These are phyloP conservation scores for Malania oleifera DNA, from an alignment of 164 flowering plant genomes.

Conservation along the genomic window DNA sequence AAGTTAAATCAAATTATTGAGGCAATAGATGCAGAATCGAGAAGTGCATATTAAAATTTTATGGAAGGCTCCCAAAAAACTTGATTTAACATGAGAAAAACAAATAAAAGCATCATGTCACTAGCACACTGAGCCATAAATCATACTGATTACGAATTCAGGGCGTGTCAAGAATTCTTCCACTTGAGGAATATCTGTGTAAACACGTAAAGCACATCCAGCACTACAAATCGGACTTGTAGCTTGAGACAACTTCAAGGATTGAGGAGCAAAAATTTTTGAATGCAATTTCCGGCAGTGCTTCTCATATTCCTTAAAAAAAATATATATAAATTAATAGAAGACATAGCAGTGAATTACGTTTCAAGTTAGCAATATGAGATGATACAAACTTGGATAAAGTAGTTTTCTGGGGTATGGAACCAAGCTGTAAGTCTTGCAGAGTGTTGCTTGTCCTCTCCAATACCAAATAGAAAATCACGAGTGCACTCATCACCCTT, in stretches of 20 bases:
- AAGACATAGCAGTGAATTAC: neutral
- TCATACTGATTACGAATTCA: constrained; percentile 78
- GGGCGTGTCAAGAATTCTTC: constrained; percentile 81
- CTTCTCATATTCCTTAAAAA: constrained; percentile 61
- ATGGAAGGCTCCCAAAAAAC: too few species aligned
- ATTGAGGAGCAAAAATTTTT: constrained; percentile 18
- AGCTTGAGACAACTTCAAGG: constrained; percentile 20
- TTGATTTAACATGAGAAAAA: too few species aligned
- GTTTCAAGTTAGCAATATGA: neutral
- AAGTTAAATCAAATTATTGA: neutral
- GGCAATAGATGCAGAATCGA: neutral
- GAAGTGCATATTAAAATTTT: neutral
- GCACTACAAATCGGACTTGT: constrained; percentile 28
- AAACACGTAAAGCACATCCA: constrained; percentile 52
- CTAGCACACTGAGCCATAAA: too few species aligned
- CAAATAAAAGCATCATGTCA: neutral
- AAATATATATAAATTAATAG: constrained; percentile 7
- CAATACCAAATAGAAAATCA: constrained; percentile 84
- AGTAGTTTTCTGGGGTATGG: constrained; percentile 78
- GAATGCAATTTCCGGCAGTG: constrained; percentile 34
- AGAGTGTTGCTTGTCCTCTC: constrained; percentile 94
- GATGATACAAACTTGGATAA: constrained; percentile 35
- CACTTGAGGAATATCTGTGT: constrained; percentile 89
- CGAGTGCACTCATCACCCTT: constrained; percentile 94
- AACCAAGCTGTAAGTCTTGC: constrained; percentile 98